phyloP scores from a whole-genome alignment of 2,329 filamentous ascomycete genomes.

The Aspergillus tanneri region DNA sequence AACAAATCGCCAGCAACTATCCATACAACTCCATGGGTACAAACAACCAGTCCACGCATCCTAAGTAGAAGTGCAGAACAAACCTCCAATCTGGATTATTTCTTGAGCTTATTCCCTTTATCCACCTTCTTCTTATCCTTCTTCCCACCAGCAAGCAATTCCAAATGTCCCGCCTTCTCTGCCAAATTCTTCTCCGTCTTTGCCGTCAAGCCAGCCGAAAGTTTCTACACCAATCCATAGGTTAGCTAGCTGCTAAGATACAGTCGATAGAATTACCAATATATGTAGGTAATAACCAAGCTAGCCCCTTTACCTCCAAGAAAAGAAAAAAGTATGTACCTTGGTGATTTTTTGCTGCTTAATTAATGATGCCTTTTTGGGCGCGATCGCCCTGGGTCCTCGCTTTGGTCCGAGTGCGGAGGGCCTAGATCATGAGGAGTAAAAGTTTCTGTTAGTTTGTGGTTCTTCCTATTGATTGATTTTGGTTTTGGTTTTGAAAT shows the following conservation, averaged over 20 bases:
- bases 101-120: no score
- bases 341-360: constrained; percentile 64
- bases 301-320: no score
- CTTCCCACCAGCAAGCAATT: constrained; percentile 66
- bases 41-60: not conserved
- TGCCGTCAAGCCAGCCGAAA: constrained; percentile 60
- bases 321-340: constrained; percentile 37
- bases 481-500: no score
- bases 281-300: no score
- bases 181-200: constrained; percentile 68
- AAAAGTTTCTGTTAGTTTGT: constrained; percentile 1
- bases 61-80: not conserved
- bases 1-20: not conserved
- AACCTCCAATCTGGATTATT: no score
- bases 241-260: no score
- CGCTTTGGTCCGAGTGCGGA: constrained; percentile 52
- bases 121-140: constrained; percentile 51
- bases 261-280: no score
- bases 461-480: not conserved
- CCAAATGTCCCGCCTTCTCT: constrained; percentile 67
- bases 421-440: constrained; percentile 15
- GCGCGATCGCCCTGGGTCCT: constrained; percentile 63
- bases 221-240: no score
- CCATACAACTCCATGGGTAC: not conserved
- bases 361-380: constrained; percentile 62